Base-by-base conservation (phyloP, 2,329 filamentous ascomycete genomes). In the Paecilomyces variotii region DNA sequence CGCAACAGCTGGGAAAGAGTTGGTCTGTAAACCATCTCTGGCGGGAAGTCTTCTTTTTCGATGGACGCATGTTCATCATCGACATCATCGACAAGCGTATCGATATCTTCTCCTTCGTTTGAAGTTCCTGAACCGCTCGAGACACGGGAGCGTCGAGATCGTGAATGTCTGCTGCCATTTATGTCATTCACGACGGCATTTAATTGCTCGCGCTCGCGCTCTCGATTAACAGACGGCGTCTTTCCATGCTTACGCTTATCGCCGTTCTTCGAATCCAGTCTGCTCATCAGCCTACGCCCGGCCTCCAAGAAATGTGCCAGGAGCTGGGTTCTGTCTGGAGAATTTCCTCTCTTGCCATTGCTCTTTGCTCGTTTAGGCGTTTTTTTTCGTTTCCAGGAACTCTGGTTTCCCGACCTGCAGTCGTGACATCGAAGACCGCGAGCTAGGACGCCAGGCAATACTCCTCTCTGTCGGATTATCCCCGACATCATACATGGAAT, bases 1-100 rank as follows among this genome's bases (percentile, higher is more conserved):
- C 77, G 75, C 54, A 79, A 67, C 63, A 83, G 68, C 60, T 80
- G 78, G 6, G 79, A 80, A 53, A 81, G 73, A 12, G 80, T 79
- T 7, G 78, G 80, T 52, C 74, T 74, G 60, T 79, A 80, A 12
- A 78, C 68, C 62, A 79, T 71, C 57, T 76, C 72, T 1, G 69
- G 67, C 0, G 72, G 69, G n/a, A 67, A 57, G 32, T 67, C 62
- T 28, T 62, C 61, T 59, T 68, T 69, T 32, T 64, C 68, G 54
- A 73, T 62, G 11, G 59, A 61, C 50, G 63, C 65, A 39, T 66
- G 63, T 4, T 63, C 64, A 54, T 66, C 61, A 39, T 63, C 59
- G 14, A 60, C 64, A 54, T 66, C 61, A 39, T 63, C 59, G 14
- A 60, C 61, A 12, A 63, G 63, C 30, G 62, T 59, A 9, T 61